Evolutionary conservation across 345 rosid genomes (phyloP).

Genomic region (Sonneratia caseolaris): DNA sequence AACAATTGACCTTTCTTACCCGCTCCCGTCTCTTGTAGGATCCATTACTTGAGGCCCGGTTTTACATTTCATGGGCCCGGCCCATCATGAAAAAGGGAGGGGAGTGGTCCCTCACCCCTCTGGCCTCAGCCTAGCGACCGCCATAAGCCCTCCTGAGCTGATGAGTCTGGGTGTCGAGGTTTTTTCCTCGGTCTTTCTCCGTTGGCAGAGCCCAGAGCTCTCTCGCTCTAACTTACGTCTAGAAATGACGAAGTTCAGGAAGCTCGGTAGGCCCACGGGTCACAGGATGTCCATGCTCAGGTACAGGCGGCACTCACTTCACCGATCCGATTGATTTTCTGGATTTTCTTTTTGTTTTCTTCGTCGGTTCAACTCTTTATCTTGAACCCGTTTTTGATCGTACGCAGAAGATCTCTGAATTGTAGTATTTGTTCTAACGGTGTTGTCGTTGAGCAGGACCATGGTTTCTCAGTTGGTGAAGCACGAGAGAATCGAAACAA

Average conservation of each 20-base stretch:
- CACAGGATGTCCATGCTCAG: constrained; percentile 95
- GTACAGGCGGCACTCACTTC: constrained; percentile 16
- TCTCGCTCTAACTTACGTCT: neutral
- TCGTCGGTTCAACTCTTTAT: too few relatives aligned
- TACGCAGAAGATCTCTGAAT: neutral
- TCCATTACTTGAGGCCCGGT: too few relatives aligned
- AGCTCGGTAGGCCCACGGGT: constrained; percentile 61
- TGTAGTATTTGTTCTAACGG: neutral
- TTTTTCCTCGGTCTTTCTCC: neutral
- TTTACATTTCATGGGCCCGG: too few relatives aligned
- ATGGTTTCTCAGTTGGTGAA: constrained; percentile 94
- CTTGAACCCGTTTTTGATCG: too few relatives aligned
- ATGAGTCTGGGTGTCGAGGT: too few relatives aligned
- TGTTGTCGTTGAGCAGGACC: constrained; percentile 32
- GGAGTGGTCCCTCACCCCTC: too few relatives aligned
- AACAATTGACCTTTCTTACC: too few relatives aligned
- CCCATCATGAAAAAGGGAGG: too few relatives aligned
- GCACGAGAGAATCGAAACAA: constrained; percentile 89
- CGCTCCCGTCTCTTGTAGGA: too few relatives aligned
- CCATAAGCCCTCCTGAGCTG: too few relatives aligned
- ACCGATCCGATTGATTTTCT: neutral
- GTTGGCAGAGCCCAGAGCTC: neutral
- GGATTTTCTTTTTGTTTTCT: neutral
- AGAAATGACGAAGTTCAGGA: constrained; percentile 74
- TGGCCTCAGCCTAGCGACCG: too few relatives aligned